Conservation (phyloP, 2,329 filamentous ascomycete genomes). For the Arachnopeziza araneosa region DNA sequence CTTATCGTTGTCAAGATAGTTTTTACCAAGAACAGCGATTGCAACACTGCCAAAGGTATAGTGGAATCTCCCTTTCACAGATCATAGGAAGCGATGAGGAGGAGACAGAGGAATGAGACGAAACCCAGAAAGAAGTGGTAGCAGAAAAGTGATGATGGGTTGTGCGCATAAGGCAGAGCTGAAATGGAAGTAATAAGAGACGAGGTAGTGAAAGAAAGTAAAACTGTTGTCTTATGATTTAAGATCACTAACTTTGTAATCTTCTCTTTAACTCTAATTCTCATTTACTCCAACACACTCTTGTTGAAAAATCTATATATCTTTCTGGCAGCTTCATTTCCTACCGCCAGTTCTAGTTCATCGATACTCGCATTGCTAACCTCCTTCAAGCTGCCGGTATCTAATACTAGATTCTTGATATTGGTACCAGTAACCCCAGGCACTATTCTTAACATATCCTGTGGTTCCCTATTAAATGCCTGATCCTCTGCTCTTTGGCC, state of each 20-base stretch:
- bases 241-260: background rate
- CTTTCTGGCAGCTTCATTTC: constrained; percentile 68
- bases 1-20: too few species aligned
- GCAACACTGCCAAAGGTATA: too few species aligned
- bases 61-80: too few species aligned
- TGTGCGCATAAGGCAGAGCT: too few species aligned
- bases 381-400: constrained; percentile 71
- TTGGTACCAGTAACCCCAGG: constrained; percentile 81
- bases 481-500: constrained; percentile 58
- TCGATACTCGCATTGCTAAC: constrained; percentile 79
- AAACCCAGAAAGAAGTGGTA: too few species aligned
- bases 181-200: too few species aligned
- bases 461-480: constrained; percentile 75
- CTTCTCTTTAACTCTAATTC: background rate
- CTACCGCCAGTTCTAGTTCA: constrained; percentile 69
- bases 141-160: too few species aligned
- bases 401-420: constrained; percentile 63
- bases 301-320: constrained; percentile 75
- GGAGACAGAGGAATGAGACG: too few species aligned
- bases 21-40: too few species aligned
- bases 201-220: too few species aligned
- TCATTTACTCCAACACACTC: constrained; percentile 24
- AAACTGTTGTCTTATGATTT: too few species aligned
- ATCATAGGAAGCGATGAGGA: too few species aligned
- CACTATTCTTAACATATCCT: constrained; percentile 83